Evolutionary conservation across 768 basidiomycete genomes (phyloP), one percentile per base, ranked within the genome.

Genomic region (Boletus coccyginus): DNA sequence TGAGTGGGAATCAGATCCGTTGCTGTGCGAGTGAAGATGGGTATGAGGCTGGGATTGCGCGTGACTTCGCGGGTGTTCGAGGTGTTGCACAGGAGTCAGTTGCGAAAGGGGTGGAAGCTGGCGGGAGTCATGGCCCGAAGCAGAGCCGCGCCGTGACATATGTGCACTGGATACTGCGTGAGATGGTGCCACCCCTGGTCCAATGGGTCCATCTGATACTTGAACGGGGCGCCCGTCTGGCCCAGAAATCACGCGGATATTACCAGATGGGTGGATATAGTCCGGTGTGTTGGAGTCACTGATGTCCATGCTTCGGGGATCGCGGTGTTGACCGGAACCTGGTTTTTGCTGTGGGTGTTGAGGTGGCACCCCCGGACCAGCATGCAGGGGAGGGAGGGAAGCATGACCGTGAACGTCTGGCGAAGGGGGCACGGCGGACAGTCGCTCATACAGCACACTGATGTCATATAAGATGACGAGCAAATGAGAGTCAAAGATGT

Each of bases 391-490:
- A 46, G 72, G 72, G 5, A 74, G 67, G 16, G 63, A 52, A 17
- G 64, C 70, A 46, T 78, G 77, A 59, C 75, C 77, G 38, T 77
- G 78, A 33, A 75, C 52, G 59, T 78, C 80, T 55, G 81, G 83
- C 2, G 84, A 81, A 42, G 83, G 80, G 21, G 86, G 81, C 21
- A 83, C 75, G 39, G 77, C 76, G 49, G 85, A 80, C 11, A 92
- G 77, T 50, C 89, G 86, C 71, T 92, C 90, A 67, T 92, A 92
- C 53, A 92, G 74, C 42, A 92, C 84, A 50, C 90, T 84, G 57
- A 62, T 60, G 45, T 50, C 53, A 62, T 42, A 71, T 73, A 14
- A 73, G 63, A 68, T 53, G 61, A 51, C 38, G 57, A 63, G 58
- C 24, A 21, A 66, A 65, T 53, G 56, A 57, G 50, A 58, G 54